Conservation (phyloP, 2,329 filamentous ascomycete species). For the Sporothrix protearum region DNA sequence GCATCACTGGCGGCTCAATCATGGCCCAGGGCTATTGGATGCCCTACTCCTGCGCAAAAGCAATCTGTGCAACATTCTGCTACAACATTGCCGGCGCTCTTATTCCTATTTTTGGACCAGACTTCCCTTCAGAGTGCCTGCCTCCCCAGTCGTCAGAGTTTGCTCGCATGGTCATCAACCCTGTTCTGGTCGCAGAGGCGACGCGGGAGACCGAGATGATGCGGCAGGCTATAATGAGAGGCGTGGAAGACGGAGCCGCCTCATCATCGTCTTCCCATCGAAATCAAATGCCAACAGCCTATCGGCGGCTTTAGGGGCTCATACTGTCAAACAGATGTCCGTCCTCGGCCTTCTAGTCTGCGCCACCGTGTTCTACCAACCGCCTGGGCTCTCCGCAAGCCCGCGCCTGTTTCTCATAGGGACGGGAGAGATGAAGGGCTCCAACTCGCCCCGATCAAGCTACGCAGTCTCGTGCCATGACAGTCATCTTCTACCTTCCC, state of each 20-base stretch:
- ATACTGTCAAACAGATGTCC: neutral
- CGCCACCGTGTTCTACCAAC: neutral
- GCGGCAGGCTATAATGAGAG: conserved; percentile 35
- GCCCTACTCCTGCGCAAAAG: conserved; percentile 80
- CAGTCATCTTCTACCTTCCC: conserved; percentile 9
- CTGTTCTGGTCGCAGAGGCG: conserved; percentile 51
- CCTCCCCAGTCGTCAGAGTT: conserved; percentile 61
- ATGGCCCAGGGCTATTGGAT: conserved; percentile 98
- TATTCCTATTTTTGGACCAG: conserved; percentile 83
- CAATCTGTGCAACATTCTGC: conserved; percentile 87
- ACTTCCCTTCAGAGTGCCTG: conserved; percentile 72
- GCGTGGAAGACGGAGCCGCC: neutral
- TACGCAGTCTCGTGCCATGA: neutral
- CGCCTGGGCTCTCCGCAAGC: neutral
- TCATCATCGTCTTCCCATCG: neutral
- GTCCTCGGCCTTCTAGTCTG: neutral
- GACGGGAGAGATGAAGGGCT: neutral
- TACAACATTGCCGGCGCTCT: conserved; percentile 76
- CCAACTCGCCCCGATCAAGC: conserved; percentile 3
- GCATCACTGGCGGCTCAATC: conserved; percentile 89
- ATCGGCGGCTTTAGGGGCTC: neutral
- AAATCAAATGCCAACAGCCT: neutral
- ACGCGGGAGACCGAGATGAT: conserved; percentile 46
- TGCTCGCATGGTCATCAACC: conserved; percentile 63
- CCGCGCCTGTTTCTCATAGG: neutral